A percentile compares a stretch with the other conserved stretches of the same genome.
These are phyloP conservation scores for Phytophthora multivora DNA, from an alignment of 352 stramenopile species.

Conservation along the genomic window DNA sequence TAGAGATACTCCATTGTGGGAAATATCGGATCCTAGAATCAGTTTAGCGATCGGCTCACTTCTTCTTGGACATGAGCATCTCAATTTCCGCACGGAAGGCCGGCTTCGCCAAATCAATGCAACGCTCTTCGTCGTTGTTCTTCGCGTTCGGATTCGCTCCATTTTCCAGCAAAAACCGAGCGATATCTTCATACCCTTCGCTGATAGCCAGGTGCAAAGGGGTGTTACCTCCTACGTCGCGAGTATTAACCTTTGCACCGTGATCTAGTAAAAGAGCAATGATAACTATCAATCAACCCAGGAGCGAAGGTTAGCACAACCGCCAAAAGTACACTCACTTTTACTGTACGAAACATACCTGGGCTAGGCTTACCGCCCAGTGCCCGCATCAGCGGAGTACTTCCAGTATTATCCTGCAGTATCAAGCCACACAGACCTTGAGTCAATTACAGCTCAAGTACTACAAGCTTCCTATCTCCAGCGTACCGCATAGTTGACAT, in stretches of 20 bases:
- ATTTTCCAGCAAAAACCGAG: constrained; percentile 59
- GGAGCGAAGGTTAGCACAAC: background rate
- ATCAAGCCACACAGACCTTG: background rate
- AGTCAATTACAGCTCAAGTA: background rate
- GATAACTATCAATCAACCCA: constrained; percentile 40
- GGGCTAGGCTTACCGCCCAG: constrained; percentile 58
- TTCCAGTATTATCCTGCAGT: constrained; percentile 59
- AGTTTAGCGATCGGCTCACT: background rate
- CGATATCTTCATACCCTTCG: constrained; percentile 69
- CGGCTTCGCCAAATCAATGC: constrained; percentile 53
- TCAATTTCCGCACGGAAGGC: constrained; percentile 57
- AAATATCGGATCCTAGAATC: no score
- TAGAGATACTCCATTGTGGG: constrained; percentile 1
- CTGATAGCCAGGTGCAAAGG: constrained; percentile 68
- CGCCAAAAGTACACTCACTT: background rate
- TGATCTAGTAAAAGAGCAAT: constrained; percentile 67
- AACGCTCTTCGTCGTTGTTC: constrained; percentile 64
- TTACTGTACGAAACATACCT: constrained; percentile 31
- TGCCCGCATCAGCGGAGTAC: constrained; percentile 66
- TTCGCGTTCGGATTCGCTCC: constrained; percentile 57
- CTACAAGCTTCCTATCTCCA: background rate
- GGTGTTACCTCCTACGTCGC: constrained; percentile 71
- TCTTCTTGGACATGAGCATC: constrained; percentile 31
- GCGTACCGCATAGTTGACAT: constrained; percentile 67
- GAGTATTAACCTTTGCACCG: constrained; percentile 56